Percentiles rank a stretch among this genome's conserved stretches.
These are phyloP conservation scores for Trichophyton benhamiae DNA, from an alignment of 2,329 filamentous ascomycete species.

Conservation along the genomic window DNA sequence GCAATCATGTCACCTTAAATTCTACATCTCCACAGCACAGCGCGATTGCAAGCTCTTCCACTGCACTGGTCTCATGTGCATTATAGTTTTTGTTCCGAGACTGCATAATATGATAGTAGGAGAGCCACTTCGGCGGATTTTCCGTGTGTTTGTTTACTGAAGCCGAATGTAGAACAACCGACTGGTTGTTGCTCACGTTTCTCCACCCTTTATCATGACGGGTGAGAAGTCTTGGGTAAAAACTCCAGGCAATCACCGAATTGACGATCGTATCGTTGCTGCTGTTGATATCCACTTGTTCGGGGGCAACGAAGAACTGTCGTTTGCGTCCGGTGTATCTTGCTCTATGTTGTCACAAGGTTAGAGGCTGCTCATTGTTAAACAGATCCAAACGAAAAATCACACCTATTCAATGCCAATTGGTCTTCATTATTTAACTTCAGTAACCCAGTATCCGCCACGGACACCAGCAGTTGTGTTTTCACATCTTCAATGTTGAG, in stretches of 20 bases:
- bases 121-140: constrained; percentile 59
- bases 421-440: constrained; percentile 63
- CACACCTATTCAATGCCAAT: constrained; percentile 50
- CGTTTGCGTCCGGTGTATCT: constrained; percentile 56
- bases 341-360: constrained; percentile 22
- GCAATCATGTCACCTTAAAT: constrained; percentile 53
- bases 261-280: constrained; percentile 67
- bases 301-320: constrained; percentile 72
- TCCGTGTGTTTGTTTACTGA: constrained; percentile 65
- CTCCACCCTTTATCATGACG: constrained; percentile 77
- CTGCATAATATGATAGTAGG: constrained; percentile 97
- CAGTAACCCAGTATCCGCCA: constrained; percentile 77
- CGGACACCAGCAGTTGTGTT: constrained; percentile 70
- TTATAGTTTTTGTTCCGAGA: constrained; percentile 67
- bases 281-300: constrained; percentile 61
- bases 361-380: background rate
- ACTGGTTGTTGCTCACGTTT: constrained; percentile 86
- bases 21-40: constrained; percentile 80
- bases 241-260: constrained; percentile 81
- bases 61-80: constrained; percentile 74
- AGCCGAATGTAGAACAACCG: constrained; percentile 72
- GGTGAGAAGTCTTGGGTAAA: constrained; percentile 85
- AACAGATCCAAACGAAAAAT: background rate
- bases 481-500: constrained; percentile 92
- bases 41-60: constrained; percentile 69